phyloP scores from a whole-genome alignment of 2,329 filamentous ascomycete species.

The Fusarium domesticum region DNA sequence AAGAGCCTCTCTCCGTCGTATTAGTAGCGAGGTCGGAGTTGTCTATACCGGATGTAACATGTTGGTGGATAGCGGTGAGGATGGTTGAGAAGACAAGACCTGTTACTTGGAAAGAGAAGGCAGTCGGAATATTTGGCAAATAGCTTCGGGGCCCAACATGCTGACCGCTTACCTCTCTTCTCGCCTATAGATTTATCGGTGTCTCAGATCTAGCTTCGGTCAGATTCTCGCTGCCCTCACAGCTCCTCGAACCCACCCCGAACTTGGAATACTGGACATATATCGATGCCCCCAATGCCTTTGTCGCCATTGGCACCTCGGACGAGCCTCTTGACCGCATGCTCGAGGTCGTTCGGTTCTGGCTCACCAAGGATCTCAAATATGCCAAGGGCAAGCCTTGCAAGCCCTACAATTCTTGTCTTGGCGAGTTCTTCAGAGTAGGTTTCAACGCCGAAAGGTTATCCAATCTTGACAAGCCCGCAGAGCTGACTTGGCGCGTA shows the following conservation, averaged over 20 bases:
- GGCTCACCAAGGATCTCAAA: conserved; percentile 99
- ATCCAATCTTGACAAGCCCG: conserved; percentile 1
- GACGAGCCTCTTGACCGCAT: conserved; percentile 90
- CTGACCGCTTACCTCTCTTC: conserved; percentile 26
- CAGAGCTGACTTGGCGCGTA: conserved; percentile 38
- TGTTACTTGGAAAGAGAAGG: conserved; percentile 1
- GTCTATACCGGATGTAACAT: conserved; percentile 1
- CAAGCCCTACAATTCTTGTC: conserved; percentile 96
- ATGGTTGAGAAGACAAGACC: conserved; percentile 1
- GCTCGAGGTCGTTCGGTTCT: conserved; percentile 91
- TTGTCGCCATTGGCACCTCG: conserved; percentile 78
- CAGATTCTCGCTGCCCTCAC: conserved; percentile 91
- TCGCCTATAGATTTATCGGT: conserved; percentile 74
- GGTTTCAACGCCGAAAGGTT: conserved; percentile 31
- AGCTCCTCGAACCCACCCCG: conserved; percentile 91
- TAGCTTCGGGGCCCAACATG: conserved; percentile 5
- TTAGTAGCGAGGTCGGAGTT: conserved; percentile 19
- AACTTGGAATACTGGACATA: conserved; percentile 99
- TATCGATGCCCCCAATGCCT: conserved; percentile 89
- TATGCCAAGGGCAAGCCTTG: conserved; percentile 98
- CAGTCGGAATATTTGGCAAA: conserved; percentile 6
- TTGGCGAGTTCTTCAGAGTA: conserved; percentile 96
- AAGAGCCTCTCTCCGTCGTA: neutral
- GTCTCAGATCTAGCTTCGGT: conserved; percentile 94
- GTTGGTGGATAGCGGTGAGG: conserved; percentile 15